Percentiles rank a stretch among this genome's conserved stretches.
phyloP scores from a whole-genome alignment of 2,329 filamentous ascomycete genomes.

The Aspergillus bombycis region DNA sequence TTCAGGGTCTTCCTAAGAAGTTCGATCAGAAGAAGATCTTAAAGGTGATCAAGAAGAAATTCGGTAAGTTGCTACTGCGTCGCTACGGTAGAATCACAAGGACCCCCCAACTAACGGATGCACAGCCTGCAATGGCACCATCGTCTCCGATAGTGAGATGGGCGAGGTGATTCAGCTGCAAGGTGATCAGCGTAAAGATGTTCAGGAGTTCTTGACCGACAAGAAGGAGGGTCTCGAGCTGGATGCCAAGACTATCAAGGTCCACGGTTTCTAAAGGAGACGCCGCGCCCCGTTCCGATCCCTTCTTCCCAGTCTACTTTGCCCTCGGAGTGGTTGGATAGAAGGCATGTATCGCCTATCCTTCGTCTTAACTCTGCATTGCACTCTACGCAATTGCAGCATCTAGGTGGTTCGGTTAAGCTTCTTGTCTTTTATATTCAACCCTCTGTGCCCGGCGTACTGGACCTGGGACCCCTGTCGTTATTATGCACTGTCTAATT shows the following conservation, averaged over 20 bases:
- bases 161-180: constrained; percentile 99
- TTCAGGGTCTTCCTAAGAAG: constrained; percentile 98
- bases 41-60: constrained; percentile 99
- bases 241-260: constrained; percentile 95
- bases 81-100: neutral
- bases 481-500: constrained; percentile 32
- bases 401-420: constrained; percentile 21
- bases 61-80: constrained; percentile 62
- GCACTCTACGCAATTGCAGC: constrained; percentile 22
- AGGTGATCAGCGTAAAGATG: constrained; percentile 98
- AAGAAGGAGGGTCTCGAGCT: constrained; percentile 94
- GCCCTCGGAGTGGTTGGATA: constrained; percentile 42
- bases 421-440: constrained; percentile 26
- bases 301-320: constrained; percentile 46
- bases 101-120: constrained; percentile 22
- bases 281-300: constrained; percentile 46
- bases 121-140: constrained; percentile 98
- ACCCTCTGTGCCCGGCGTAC: constrained; percentile 31
- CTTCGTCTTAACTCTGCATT: constrained; percentile 27
- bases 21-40: constrained; percentile 99
- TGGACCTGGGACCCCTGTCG: constrained; percentile 37
- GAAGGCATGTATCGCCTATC: constrained; percentile 34
- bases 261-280: constrained; percentile 56
- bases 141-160: constrained; percentile 94
- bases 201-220: constrained; percentile 95